These are phyloP conservation scores for Mucor piriformis DNA, from an alignment of 371 early-diverging fungal genomes.

Conservation along the genomic window DNA sequence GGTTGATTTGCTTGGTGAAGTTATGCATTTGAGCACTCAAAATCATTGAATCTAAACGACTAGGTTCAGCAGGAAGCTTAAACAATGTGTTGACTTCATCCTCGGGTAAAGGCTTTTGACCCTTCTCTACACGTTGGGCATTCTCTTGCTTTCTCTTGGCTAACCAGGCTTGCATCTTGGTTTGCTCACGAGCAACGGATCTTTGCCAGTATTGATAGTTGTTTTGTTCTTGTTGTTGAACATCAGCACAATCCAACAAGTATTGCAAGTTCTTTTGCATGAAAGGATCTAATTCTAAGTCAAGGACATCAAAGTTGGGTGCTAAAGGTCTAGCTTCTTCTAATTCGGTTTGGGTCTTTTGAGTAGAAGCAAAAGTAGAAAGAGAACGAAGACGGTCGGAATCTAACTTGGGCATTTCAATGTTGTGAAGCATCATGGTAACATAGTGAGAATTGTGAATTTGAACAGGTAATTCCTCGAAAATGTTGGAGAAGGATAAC, in stretches of 20 bases:
- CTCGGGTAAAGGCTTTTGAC: constrained; percentile 79
- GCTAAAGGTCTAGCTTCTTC: constrained; percentile 63
- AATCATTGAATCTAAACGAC: constrained; percentile 87
- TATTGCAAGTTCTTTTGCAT: constrained; percentile 89
- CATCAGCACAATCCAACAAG: constrained; percentile 87
- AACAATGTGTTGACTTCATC: constrained; percentile 75
- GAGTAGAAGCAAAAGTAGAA: constrained; percentile 47
- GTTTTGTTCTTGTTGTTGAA: constrained; percentile 89
- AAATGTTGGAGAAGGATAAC: constrained; percentile 82
- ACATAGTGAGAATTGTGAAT: constrained; percentile 85
- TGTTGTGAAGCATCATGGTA: constrained; percentile 80
- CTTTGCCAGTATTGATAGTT: constrained; percentile 94
- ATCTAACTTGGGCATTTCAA: constrained; percentile 61
- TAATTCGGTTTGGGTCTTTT: constrained; percentile 40
- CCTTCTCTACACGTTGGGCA: constrained; percentile 71
- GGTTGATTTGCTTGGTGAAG: constrained; percentile 89
- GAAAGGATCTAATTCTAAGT: constrained; percentile 78
- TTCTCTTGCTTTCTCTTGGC: constrained; percentile 77
- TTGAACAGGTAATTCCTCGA: constrained; percentile 88
- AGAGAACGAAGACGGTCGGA: constrained; percentile 50
- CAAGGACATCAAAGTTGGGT: constrained; percentile 85
- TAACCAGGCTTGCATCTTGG: constrained; percentile 67
- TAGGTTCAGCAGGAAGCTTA: constrained; percentile 83
- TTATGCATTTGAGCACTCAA: constrained; percentile 88
- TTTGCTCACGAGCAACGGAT: constrained; percentile 85